These are phyloP conservation scores for Lasiodiplodia citricola DNA, from an alignment of 2,329 filamentous ascomycete genomes.

Conservation along the genomic window DNA sequence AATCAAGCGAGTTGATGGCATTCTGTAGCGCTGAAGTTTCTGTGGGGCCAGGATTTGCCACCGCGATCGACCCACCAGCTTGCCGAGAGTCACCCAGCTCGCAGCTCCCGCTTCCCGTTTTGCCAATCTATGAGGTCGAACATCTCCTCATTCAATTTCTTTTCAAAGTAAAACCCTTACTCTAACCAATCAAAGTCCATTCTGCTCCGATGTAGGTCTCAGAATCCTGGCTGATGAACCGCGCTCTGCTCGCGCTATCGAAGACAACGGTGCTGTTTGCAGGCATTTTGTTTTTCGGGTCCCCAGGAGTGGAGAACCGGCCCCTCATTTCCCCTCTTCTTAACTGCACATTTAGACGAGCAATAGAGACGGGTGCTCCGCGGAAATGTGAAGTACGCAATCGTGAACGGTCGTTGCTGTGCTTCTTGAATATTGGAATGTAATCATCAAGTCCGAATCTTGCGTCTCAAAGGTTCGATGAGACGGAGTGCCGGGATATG, in stretches of 20 bases:
- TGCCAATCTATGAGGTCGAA: neutral
- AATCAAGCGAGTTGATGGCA: neutral
- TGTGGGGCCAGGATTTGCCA: neutral
- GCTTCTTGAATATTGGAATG: neutral
- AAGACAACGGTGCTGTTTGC: no score
- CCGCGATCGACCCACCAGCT: neutral
- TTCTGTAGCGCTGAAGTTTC: neutral
- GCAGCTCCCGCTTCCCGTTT: neutral
- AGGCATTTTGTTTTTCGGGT: no score
- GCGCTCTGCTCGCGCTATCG: no score
- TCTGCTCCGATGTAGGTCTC: no score
- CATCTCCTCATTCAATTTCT: neutral
- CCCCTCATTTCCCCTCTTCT: no score
- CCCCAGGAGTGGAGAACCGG: no score
- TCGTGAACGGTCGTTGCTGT: neutral
- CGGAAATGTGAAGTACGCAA: neutral
- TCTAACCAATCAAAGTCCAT: neutral
- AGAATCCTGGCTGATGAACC: no score
- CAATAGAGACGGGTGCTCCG: neutral
- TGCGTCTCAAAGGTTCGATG: neutral
- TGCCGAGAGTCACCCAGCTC: neutral
- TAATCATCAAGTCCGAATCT: neutral
- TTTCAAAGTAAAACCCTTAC: neutral
- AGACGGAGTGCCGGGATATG: neutral
- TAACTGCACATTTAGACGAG: neutral